Percentiles rank a stretch among this genome's conserved stretches.
Conservation (phyloP, 345 rosid genomes). For the Populus alba region DNA sequence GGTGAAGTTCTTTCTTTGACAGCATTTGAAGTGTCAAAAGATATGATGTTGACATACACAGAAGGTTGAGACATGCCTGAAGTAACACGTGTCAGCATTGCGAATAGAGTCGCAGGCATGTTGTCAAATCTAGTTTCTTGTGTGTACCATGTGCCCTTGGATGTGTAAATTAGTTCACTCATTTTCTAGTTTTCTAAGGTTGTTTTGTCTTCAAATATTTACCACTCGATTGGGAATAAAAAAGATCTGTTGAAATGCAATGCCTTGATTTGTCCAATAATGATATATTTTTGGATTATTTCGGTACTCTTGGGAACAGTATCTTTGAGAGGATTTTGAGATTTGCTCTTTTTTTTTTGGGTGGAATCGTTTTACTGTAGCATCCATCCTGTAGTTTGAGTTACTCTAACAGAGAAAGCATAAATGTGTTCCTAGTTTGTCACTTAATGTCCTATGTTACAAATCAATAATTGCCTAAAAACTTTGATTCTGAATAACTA, state of each 20-base stretch:
- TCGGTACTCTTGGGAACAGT: background rate
- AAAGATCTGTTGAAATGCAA: too few species aligned
- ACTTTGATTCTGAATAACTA: background rate
- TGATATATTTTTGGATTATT: too few species aligned
- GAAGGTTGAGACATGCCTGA: slow-evolving; percentile 43
- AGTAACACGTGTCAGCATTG: slow-evolving; percentile 52
- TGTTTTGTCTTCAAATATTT: background rate
- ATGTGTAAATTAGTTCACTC: slow-evolving; percentile 36
- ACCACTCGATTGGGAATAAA: background rate
- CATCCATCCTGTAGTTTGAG: background rate
- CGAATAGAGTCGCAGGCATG: slow-evolving; percentile 69
- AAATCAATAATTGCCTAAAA: background rate
- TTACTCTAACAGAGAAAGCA: background rate
- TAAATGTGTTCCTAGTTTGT: background rate
- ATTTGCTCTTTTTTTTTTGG: background rate
- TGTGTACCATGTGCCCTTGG: slow-evolving; percentile 58
- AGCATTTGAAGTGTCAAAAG: slow-evolving; percentile 59
- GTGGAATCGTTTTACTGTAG: background rate
- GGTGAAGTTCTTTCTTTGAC: slow-evolving; percentile 58
- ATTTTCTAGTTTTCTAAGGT: background rate
- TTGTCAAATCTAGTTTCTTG: slow-evolving; percentile 57
- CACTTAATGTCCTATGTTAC: background rate
- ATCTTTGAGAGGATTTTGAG: background rate
- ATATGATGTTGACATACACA: slow-evolving; percentile 45
- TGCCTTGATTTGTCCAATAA: background rate